These are phyloP conservation scores for Globisporangium lucens DNA, from an alignment of 352 stramenopile genomes.

Conservation along the genomic window DNA sequence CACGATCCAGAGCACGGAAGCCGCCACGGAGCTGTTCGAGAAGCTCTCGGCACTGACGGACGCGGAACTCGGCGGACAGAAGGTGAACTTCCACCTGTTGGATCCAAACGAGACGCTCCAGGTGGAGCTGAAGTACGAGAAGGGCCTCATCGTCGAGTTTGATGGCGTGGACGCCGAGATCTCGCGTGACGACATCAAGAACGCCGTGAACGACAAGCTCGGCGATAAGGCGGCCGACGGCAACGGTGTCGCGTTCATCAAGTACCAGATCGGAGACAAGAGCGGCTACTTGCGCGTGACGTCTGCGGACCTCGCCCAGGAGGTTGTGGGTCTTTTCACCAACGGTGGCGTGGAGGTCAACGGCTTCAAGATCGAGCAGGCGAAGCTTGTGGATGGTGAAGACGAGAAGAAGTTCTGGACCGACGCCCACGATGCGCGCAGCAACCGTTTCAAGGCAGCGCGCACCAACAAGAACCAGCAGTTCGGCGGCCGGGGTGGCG, in stretches of 20 bases:
- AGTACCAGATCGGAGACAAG: conserved; percentile 80
- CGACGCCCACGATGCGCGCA: conserved; percentile 62
- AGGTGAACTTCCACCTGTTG: conserved; percentile 76
- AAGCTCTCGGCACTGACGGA: conserved; percentile 62
- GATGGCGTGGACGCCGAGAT: conserved; percentile 73
- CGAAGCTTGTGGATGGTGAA: conserved; percentile 60
- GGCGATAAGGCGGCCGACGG: conserved; percentile 60
- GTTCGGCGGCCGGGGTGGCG: conserved; percentile 31
- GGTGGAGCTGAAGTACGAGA: conserved; percentile 78
- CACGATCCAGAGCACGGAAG: conserved; percentile 41
- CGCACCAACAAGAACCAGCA: conserved; percentile 70
- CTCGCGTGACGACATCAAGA: conserved; percentile 86
- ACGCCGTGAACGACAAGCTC: conserved; percentile 81
- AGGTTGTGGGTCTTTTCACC: conserved; percentile 61
- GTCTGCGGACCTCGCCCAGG: conserved; percentile 49
- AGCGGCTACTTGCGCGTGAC: conserved; percentile 67
- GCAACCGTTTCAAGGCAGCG: conserved; percentile 77
- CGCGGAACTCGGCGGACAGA: conserved; percentile 67
- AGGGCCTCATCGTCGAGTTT: conserved; percentile 85
- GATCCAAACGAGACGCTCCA: conserved; percentile 62
- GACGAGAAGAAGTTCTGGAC: conserved; percentile 87
- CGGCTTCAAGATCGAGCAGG: conserved; percentile 54
- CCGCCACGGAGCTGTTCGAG: conserved; percentile 60
- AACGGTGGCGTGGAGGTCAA: conserved; percentile 66
- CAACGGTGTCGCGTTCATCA: conserved; percentile 75